These are phyloP conservation scores for Aphanomyces cochlioides DNA, from an alignment of 352 stramenopile genomes.

Conservation along the genomic window DNA sequence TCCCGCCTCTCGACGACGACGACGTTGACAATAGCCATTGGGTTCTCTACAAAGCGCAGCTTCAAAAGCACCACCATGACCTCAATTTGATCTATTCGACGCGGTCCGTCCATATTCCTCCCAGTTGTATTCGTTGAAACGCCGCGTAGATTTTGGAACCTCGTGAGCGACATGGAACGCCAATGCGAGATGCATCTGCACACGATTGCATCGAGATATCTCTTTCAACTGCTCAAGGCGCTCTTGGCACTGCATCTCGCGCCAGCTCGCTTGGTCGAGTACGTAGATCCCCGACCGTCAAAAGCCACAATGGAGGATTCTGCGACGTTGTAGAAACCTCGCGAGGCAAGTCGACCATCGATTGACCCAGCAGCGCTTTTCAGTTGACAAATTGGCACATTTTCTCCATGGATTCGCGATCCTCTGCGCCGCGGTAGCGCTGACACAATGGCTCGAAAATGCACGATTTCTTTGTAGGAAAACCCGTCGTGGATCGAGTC, in stretches of 20 bases:
- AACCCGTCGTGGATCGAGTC: background rate
- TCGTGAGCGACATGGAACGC: constrained; percentile 22
- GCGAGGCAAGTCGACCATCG: constrained; percentile 7
- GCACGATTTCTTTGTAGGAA: background rate
- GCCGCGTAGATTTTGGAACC: constrained; percentile 30
- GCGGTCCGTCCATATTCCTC: background rate
- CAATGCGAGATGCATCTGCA: constrained; percentile 26
- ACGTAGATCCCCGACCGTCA: background rate
- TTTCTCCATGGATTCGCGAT: constrained; percentile 24
- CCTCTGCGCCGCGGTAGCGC: constrained; percentile 17
- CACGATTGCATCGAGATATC: constrained; percentile 10
- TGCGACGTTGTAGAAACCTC: constrained; percentile 7
- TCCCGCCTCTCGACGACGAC: background rate
- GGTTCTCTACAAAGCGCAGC: constrained; percentile 11
- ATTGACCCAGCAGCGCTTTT: constrained; percentile 18
- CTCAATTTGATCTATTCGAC: constrained; percentile 27
- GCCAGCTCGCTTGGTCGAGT: constrained; percentile 12
- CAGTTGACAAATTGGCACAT: constrained; percentile 12
- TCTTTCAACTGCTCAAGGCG: constrained; percentile 20
- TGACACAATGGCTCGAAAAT: background rate
- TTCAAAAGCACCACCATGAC: constrained; percentile 13
- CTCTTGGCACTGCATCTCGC: constrained; percentile 6
- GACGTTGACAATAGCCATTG: background rate
- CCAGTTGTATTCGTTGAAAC: no score
- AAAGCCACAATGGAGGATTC: background rate